Evolutionary conservation across 1,284 basidiomycete species (phyloP).

Genomic region (Microbotryum scabiosae): DNA sequence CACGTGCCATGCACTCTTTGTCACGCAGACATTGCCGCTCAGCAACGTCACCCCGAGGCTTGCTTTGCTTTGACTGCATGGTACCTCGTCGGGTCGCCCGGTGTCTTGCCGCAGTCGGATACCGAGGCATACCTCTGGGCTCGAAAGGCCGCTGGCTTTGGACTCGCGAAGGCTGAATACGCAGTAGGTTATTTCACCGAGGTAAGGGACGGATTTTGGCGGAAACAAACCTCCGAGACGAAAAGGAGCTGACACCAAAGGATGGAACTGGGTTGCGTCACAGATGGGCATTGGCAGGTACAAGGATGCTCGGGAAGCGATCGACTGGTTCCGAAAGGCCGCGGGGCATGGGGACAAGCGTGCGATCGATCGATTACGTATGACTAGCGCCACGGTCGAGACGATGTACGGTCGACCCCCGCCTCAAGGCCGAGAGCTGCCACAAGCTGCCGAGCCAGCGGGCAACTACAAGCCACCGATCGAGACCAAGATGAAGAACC

Average conservation of each 20-base stretch:
- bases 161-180: slow-evolving; percentile 89
- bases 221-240: not conserved
- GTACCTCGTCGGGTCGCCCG: slow-evolving; percentile 97
- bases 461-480: not conserved
- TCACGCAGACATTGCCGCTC: slow-evolving; percentile 80
- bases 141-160: slow-evolving; percentile 83
- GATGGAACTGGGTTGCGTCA: not conserved
- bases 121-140: slow-evolving; percentile 97
- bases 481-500: not conserved
- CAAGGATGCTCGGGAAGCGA: slow-evolving; percentile 47
- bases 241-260: no score
- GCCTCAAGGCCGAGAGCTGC: not conserved
- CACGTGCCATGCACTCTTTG: not conserved
- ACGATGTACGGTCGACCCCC: no score
- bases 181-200: slow-evolving; percentile 96
- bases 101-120: slow-evolving; percentile 93
- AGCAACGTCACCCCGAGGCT: slow-evolving; percentile 91
- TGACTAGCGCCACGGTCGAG: slow-evolving; percentile 2
- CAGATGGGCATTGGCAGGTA: slow-evolving; percentile 43
- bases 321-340: slow-evolving; percentile 78
- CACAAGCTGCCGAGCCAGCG: not conserved
- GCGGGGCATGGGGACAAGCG: slow-evolving; percentile 93
- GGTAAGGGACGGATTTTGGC: slow-evolving; percentile 37
- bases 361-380: slow-evolving; percentile 66
- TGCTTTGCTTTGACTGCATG: slow-evolving; percentile 97